Evolutionary conservation across 2,329 filamentous ascomycete species (phyloP).

Genomic region (Passalora sequoiae): DNA sequence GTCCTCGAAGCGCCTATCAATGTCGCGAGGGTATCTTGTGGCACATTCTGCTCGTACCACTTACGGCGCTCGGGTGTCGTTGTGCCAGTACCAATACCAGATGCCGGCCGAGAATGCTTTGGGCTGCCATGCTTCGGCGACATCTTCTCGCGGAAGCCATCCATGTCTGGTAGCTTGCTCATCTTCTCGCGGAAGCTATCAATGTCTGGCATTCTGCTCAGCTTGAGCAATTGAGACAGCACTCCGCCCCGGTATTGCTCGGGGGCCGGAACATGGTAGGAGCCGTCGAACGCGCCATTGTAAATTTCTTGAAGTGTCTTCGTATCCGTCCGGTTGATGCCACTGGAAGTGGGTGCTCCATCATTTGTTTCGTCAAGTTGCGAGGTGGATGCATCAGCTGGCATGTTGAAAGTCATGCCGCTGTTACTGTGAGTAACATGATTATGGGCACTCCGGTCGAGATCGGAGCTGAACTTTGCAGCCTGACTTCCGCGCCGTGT

Average conservation of each 20-base stretch:
- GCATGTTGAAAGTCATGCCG: not conserved
- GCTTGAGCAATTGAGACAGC: conserved; percentile 64
- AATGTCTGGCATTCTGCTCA: conserved; percentile 49
- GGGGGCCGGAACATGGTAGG: conserved; percentile 59
- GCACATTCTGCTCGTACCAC: conserved; percentile 19
- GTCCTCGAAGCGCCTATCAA: conserved; percentile 43
- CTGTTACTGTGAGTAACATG: not conserved
- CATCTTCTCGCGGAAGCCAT: not conserved
- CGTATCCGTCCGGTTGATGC: not conserved
- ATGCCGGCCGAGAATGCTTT: conserved; percentile 36
- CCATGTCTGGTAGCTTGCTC: conserved; percentile 13
- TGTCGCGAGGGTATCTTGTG: conserved; percentile 14
- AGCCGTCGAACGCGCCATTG: conserved; percentile 12
- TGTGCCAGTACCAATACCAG: conserved; percentile 28
- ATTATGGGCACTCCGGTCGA: no score
- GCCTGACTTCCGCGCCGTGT: not conserved
- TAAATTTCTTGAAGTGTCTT: conserved; percentile 11
- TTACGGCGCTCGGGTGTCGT: conserved; percentile 17
- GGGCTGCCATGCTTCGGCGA: conserved; percentile 27
- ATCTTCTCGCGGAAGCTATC: conserved; percentile 1
- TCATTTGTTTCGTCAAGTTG: not conserved
- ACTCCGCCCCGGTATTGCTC: conserved; percentile 67
- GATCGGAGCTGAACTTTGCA: not conserved
- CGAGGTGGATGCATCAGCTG: not conserved
- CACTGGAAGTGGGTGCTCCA: not conserved